Conservation (phyloP, 257 asterid species). For the Anisodus tanguticus region DNA sequence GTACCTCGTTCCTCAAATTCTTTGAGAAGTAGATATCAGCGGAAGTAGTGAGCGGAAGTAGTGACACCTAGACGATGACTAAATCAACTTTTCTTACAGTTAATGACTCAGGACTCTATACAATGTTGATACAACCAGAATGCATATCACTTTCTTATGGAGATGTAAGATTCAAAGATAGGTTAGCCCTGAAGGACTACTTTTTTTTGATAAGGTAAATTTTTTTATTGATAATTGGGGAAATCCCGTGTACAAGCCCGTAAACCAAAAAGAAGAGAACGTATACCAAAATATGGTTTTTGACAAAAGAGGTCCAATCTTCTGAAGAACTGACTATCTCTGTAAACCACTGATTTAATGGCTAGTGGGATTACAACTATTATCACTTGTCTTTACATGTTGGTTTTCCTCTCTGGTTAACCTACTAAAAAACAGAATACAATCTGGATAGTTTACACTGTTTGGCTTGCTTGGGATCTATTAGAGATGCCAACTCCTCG, state of each 20-base stretch:
- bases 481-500: neutral
- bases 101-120: neutral
- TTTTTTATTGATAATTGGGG: no score
- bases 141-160: neutral
- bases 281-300: no score
- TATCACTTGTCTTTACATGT: conserved; percentile 12
- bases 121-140: neutral
- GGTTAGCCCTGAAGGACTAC: neutral
- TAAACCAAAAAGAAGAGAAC: no score
- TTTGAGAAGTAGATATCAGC: neutral
- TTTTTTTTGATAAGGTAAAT: neutral
- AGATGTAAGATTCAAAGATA: neutral
- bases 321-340: neutral
- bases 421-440: neutral
- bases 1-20: conserved; percentile 5
- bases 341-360: conserved; percentile 1
- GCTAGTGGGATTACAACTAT: conserved; percentile 3
- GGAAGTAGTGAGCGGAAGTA: neutral
- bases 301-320: no score
- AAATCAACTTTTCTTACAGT: neutral
- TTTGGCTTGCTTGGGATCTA: neutral
- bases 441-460: neutral
- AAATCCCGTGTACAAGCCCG: no score
- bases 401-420: neutral
- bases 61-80: neutral